phyloP scores from a whole-genome alignment of 2,329 filamentous ascomycete species.

The Alternaria gansuensis region DNA sequence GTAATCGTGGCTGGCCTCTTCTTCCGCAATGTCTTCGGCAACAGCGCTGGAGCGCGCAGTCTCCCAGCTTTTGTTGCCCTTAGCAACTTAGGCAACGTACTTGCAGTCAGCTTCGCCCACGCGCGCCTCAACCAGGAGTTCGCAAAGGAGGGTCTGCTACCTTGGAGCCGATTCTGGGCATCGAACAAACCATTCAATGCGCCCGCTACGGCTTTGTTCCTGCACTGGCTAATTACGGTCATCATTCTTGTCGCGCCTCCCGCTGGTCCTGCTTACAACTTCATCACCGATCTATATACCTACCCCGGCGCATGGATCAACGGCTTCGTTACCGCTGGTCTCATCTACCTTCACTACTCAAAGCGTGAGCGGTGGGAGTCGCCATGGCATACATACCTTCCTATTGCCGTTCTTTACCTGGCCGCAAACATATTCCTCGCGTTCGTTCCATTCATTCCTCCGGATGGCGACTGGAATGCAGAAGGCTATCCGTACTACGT shows the following conservation, averaged over 20 bases:
- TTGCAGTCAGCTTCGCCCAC: slow-evolving; percentile 68
- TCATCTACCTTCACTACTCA: slow-evolving; percentile 49
- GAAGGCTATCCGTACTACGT: slow-evolving; percentile 58
- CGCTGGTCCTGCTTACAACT: slow-evolving; percentile 73
- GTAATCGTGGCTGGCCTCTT: slow-evolving; percentile 69
- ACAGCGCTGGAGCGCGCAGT: slow-evolving; percentile 58
- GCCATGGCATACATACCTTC: slow-evolving; percentile 52
- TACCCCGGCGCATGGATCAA: slow-evolving; percentile 53
- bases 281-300: slow-evolving; percentile 65
- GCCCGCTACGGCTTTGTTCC: slow-evolving; percentile 62
- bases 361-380: slow-evolving; percentile 49
- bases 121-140: slow-evolving; percentile 70
- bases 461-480: slow-evolving; percentile 54
- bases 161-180: slow-evolving; percentile 72
- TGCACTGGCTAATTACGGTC: slow-evolving; percentile 72
- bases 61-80: slow-evolving; percentile 65
- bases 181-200: slow-evolving; percentile 73
- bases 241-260: slow-evolving; percentile 73
- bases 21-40: slow-evolving; percentile 69
- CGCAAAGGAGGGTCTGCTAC: slow-evolving; percentile 73
- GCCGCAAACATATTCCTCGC: slow-evolving; percentile 55
- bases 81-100: slow-evolving; percentile 69
- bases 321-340: slow-evolving; percentile 48
- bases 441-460: slow-evolving; percentile 55
- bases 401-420: slow-evolving; percentile 52